These are phyloP conservation scores for Zhuliangozyma blackwelliae DNA, from an alignment of 1,139 yeast species.

Conservation along the genomic window DNA sequence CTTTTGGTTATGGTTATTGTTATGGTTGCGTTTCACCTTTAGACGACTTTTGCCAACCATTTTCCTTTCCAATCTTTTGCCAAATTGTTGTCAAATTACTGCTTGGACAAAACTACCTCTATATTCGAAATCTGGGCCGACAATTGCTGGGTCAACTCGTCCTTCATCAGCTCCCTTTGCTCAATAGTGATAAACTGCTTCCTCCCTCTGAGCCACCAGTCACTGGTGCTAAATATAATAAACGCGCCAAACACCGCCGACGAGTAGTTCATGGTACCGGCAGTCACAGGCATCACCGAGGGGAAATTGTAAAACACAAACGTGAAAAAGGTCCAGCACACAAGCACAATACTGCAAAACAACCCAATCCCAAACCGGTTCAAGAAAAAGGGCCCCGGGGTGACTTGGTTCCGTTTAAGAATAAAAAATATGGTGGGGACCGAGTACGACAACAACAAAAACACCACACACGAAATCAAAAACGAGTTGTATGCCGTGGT, in stretches of 20 bases:
- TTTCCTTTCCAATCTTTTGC: too few relatives aligned
- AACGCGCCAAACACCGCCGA: conserved; percentile 37
- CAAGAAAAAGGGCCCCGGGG: conserved; percentile 50
- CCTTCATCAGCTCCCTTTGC: conserved; percentile 20
- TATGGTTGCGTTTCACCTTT: too few relatives aligned
- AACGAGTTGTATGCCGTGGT: conserved; percentile 41
- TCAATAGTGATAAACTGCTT: conserved; percentile 23
- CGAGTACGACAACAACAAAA: conserved; percentile 31
- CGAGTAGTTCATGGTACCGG: conserved; percentile 45
- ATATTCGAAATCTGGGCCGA: conserved; percentile 24
- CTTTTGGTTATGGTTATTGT: too few relatives aligned
- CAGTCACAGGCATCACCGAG: conserved; percentile 40
- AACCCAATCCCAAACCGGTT: conserved; percentile 21
- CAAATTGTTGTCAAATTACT: too few relatives aligned
- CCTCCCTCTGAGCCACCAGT: conserved; percentile 39
- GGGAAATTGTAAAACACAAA: conserved; percentile 43
- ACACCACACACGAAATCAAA: conserved; percentile 34
- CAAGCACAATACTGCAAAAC: conserved; percentile 17
- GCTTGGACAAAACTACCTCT: conserved; percentile 19
- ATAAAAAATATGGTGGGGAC: conserved; percentile 32
- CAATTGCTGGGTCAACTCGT: conserved; percentile 23
- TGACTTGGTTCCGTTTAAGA: conserved; percentile 31
- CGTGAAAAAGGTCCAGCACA: conserved; percentile 40
- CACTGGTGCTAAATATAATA: conserved; percentile 25
- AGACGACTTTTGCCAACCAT: too few relatives aligned